Conservation (phyloP, 495 filamentous ascomycete genomes). For the Xylaria longipes region DNA sequence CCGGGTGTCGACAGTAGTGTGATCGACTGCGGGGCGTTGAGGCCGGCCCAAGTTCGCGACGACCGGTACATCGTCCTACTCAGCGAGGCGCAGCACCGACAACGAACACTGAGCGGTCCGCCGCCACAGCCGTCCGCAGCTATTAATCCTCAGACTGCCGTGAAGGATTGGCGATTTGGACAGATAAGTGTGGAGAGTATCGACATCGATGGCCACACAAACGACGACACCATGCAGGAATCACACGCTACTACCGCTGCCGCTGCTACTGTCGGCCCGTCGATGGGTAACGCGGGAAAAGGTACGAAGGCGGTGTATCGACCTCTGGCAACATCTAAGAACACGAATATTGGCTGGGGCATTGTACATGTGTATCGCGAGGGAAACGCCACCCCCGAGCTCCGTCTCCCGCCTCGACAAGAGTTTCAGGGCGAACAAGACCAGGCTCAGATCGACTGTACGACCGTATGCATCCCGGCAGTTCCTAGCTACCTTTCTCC, state of each 20-base stretch:
- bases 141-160: constrained; percentile 47
- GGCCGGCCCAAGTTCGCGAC: constrained; percentile 38
- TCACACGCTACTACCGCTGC: constrained; percentile 35
- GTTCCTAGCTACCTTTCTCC: constrained; percentile 93
- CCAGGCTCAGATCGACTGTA: constrained; percentile 64
- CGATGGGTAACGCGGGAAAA: constrained; percentile 49
- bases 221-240: constrained; percentile 29
- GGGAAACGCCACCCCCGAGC: constrained; percentile 70
- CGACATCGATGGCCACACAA: constrained; percentile 33
- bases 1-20: constrained; percentile 31
- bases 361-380: constrained; percentile 95
- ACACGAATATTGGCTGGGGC: constrained; percentile 87
- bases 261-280: constrained; percentile 51
- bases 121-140: constrained; percentile 41
- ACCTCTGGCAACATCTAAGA: constrained; percentile 69
- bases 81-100: constrained; percentile 42
- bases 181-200: constrained; percentile 53
- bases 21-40: constrained; percentile 53
- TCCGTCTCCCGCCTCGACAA: constrained; percentile 44
- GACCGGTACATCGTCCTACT: constrained; percentile 39
- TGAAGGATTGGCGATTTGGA: constrained; percentile 56
- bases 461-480: constrained; percentile 91
- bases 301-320: constrained; percentile 77
- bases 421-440: constrained; percentile 20
- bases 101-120: constrained; percentile 39